These are phyloP conservation scores for Amoeboaphelidium protococcarum DNA, from an alignment of 371 early-diverging fungal genomes.

Conservation along the genomic window DNA sequence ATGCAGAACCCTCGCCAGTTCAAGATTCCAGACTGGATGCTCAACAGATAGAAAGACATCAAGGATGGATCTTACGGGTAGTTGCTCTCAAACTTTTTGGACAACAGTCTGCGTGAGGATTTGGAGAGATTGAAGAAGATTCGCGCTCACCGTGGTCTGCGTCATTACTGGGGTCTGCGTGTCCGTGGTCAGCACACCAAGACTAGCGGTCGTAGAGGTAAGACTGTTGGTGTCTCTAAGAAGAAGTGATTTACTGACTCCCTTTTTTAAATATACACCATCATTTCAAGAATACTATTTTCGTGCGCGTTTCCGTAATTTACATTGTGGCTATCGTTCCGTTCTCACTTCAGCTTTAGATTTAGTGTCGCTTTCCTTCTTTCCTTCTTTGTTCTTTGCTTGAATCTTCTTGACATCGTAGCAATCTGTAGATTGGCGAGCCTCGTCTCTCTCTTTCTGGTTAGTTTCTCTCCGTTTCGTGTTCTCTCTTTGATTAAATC, in stretches of 20 bases:
- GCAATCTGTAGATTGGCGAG: no score
- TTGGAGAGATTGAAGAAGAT: conserved; percentile 42
- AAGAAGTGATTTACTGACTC: conserved; percentile 45
- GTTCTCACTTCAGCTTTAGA: no score
- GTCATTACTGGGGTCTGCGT: conserved; percentile 88
- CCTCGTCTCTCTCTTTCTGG: no score
- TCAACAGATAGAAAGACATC: conserved; percentile 94
- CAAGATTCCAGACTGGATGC: conserved; percentile 96
- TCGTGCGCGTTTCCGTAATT: no score
- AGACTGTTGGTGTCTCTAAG: conserved; percentile 90
- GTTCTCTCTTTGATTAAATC: no score
- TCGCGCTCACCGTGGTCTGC: conserved; percentile 72
- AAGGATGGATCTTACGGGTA: conserved; percentile 79
- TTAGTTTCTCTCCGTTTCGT: no score
- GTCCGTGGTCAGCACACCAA: conserved; percentile 79
- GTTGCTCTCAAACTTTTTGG: conserved; percentile 76
- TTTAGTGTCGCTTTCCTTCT: no score
- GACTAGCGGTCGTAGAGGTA: conserved; percentile 93
- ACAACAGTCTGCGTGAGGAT: conserved; percentile 88
- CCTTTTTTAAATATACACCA: no score
- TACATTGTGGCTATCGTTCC: no score
- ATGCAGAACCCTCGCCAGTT: conserved; percentile 74
- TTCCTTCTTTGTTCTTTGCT: no score
- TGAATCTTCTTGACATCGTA: no score
- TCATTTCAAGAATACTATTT: no score